Evolutionary conservation across 306 rosid species (phyloP).

Genomic region (Inga oerstediana): DNA sequence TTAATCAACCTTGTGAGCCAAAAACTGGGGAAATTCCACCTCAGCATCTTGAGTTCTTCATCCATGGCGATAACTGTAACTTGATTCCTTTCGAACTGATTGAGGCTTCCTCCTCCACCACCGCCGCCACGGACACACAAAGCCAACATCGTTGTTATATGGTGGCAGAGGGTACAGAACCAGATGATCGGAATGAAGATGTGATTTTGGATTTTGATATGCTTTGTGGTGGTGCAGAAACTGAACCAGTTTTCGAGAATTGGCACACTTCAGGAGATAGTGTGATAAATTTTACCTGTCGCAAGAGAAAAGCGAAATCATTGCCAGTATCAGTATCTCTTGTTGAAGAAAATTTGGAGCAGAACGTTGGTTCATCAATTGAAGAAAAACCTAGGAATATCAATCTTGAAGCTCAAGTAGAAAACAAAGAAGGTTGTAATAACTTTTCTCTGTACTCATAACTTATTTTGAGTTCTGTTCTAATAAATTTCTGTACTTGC

Average conservation of each 20-base stretch:
- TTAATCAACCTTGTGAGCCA: conserved; percentile 46
- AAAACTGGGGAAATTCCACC: conserved; percentile 37
- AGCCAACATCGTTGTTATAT: conserved; percentile 35
- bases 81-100: conserved; percentile 78
- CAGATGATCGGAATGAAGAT: conserved; percentile 46
- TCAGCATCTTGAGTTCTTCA: conserved; percentile 81
- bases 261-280: conserved; percentile 66
- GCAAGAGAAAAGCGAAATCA: conserved; percentile 28
- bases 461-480: neutral
- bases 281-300: conserved; percentile 38
- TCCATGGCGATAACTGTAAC: conserved; percentile 69
- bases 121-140: conserved; percentile 32
- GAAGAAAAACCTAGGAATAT: conserved; percentile 38
- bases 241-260: conserved; percentile 56
- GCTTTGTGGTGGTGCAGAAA: conserved; percentile 44
- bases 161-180: conserved; percentile 45
- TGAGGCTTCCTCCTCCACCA: conserved; percentile 39
- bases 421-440: conserved; percentile 49
- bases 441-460: neutral
- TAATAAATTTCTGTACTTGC: conserved; percentile 31
- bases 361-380: neutral
- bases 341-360: conserved; percentile 34
- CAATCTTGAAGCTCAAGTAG: conserved; percentile 35
- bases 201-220: conserved; percentile 80
- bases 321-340: conserved; percentile 22